Percentiles rank a stretch among this genome's conserved stretches.
Conservation (phyloP, 805 yeast species). For the Starmerella potacharoeniae region DNA sequence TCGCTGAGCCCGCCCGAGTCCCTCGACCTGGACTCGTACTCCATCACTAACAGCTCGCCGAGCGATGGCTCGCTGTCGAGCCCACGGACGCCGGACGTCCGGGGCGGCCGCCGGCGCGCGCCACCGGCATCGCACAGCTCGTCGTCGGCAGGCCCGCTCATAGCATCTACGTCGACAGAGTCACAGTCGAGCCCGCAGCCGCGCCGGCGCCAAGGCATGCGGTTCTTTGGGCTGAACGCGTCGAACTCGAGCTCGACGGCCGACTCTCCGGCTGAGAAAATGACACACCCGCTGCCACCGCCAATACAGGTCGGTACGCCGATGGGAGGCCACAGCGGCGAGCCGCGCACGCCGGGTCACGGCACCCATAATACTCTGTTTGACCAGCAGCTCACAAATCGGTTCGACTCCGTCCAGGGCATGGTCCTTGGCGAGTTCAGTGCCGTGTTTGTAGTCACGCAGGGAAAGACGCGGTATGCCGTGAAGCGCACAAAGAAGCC, state of each 20-base stretch:
- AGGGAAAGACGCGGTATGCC: conserved; percentile 43
- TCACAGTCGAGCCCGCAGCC: conserved; percentile 14
- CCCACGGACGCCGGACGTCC: conserved; percentile 11
- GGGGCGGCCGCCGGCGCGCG: neutral
- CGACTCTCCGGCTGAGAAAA: neutral
- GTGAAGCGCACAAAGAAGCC: conserved; percentile 76
- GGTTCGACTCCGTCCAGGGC: conserved; percentile 55
- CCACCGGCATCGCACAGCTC: neutral
- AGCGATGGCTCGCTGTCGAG: conserved; percentile 6
- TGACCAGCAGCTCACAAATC: conserved; percentile 31
- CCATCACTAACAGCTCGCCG: conserved; percentile 1
- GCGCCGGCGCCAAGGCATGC: conserved; percentile 4
- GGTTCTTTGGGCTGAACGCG: conserved; percentile 7
- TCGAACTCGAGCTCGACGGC: neutral
- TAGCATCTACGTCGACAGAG: conserved; percentile 6
- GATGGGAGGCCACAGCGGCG: conserved; percentile 1
- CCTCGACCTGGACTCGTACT: neutral
- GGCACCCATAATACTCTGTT: neutral
- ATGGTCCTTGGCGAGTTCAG: conserved; percentile 87
- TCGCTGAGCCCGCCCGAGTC: conserved; percentile 11
- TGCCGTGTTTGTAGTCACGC: conserved; percentile 60
- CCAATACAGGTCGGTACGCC: conserved; percentile 15
- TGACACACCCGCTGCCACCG: neutral
- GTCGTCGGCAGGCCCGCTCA: neutral
- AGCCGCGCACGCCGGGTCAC: conserved; percentile 7